A percentile compares a stretch with the other conserved stretches of the same genome.
Evolutionary conservation across 768 basidiomycete species (phyloP).

Genomic region (Termitomyces sp.): DNA sequence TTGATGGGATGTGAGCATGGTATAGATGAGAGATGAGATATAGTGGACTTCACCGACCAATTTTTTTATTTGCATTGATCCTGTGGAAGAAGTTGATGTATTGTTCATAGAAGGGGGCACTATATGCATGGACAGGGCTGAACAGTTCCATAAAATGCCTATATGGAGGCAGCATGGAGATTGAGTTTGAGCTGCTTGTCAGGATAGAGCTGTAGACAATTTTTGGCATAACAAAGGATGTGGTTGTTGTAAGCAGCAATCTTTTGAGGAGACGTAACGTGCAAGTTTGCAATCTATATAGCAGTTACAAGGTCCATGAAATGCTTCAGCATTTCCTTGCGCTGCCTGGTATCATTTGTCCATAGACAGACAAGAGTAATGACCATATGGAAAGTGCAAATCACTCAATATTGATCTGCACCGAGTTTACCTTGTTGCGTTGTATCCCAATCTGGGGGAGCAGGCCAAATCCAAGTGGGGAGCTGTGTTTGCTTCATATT

Average conservation of each 20-base stretch:
- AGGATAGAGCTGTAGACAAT: too few relatives aligned
- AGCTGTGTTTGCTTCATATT: constrained; percentile 22
- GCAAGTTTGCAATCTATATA: too few relatives aligned
- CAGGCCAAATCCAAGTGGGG: constrained; percentile 19
- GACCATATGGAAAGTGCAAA: constrained; percentile 27
- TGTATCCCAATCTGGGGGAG: constrained; percentile 20
- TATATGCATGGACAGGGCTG: constrained; percentile 24
- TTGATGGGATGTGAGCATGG: not conserved
- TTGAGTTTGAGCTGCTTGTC: constrained; percentile 20
- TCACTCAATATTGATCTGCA: constrained; percentile 31
- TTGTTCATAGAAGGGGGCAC: constrained; percentile 14
- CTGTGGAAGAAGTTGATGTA: constrained; percentile 20
- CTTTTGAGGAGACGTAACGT: too few relatives aligned
- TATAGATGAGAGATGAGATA: not conserved
- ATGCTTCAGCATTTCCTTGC: too few relatives aligned
- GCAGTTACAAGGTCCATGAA: too few relatives aligned
- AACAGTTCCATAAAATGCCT: constrained; percentile 20
- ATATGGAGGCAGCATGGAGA: constrained; percentile 31
- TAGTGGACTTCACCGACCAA: constrained; percentile 6
- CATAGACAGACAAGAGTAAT: constrained; percentile 34
- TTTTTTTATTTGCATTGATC: constrained; percentile 15
- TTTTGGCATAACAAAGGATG: too few relatives aligned
- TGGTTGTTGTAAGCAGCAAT: too few relatives aligned
- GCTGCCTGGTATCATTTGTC: constrained; percentile 17
- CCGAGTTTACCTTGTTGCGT: constrained; percentile 24